Evolutionary conservation across 1,139 yeast species (phyloP).

Genomic region (Scheffersomyces segobiensis): DNA sequence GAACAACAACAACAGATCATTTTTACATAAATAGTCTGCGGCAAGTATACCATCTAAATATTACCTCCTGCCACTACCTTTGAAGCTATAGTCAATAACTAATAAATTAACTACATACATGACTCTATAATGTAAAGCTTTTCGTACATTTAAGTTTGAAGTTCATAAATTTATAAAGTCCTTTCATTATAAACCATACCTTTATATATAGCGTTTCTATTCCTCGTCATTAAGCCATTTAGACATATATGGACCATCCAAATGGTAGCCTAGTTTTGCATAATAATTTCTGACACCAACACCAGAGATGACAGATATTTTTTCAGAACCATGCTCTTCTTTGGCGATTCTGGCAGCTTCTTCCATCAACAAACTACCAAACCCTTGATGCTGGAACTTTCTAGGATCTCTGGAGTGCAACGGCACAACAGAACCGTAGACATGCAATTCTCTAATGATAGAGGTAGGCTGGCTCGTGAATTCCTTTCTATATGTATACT

Average conservation of each 20-base stretch:
- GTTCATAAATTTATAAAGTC: not conserved
- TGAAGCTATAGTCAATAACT: not conserved
- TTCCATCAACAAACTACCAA: slow-evolving; percentile 96
- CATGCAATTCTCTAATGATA: slow-evolving; percentile 93
- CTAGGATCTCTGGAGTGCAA: slow-evolving; percentile 96
- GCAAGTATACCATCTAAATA: not conserved
- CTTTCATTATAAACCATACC: not conserved
- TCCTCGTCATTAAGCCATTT: slow-evolving; percentile 37
- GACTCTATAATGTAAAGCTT: not conserved
- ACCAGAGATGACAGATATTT: slow-evolving; percentile 93
- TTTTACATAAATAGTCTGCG: not conserved
- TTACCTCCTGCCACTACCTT: not conserved
- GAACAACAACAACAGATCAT: slow-evolving; percentile 7
- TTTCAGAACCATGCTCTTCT: slow-evolving; percentile 91
- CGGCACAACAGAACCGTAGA: slow-evolving; percentile 97
- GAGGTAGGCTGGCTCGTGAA: slow-evolving; percentile 83
- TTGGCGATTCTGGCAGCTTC: slow-evolving; percentile 95
- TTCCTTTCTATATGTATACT: slow-evolving; percentile 89
- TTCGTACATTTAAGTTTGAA: not conserved
- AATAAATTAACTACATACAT: not conserved
- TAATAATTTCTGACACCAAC: slow-evolving; percentile 97
- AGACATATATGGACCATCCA: slow-evolving; percentile 98
- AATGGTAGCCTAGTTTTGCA: slow-evolving; percentile 82
- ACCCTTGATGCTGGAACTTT: slow-evolving; percentile 98
- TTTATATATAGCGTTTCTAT: not conserved